Evolutionary conservation across 139 green algal genomes (phyloP).

Genomic region (Tetraselmis chui): DNA sequence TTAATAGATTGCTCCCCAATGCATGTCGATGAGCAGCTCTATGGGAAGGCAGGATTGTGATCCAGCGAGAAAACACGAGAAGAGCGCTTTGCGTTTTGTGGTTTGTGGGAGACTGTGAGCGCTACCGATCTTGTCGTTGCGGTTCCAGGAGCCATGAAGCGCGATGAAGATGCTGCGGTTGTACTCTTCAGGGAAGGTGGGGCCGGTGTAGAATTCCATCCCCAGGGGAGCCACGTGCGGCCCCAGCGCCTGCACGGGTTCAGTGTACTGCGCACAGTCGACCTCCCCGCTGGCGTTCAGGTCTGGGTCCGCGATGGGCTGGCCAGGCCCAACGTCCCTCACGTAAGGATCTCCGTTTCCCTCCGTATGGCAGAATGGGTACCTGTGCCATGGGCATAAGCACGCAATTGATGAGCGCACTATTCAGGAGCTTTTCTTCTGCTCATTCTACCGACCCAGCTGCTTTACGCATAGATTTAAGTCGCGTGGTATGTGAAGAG

Average conservation of each 20-base stretch:
- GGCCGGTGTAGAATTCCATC: constrained; percentile 33
- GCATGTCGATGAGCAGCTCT: too few species aligned
- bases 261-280: background rate
- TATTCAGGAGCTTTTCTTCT: too few species aligned
- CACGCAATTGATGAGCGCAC: too few species aligned
- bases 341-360: constrained; percentile 9
- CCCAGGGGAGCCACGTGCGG: constrained; percentile 40
- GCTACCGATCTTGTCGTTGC: constrained; percentile 13
- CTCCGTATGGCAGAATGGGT: constrained; percentile 21
- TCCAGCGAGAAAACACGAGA: too few species aligned
- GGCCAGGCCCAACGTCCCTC: background rate
- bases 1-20: too few species aligned
- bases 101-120: too few species aligned
- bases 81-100: too few species aligned
- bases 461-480: too few species aligned
- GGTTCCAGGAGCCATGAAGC: constrained; percentile 31
- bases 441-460: too few species aligned
- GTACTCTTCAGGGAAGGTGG: constrained; percentile 26
- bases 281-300: background rate
- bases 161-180: constrained; percentile 32
- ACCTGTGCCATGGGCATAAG: too few species aligned
- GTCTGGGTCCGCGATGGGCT: background rate
- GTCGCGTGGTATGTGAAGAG: too few species aligned
- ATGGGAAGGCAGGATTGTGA: too few species aligned
- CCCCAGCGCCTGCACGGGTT: constrained; percentile 33